These are phyloP conservation scores for Saururus chinensis DNA, from an alignment of 164 flowering plant genomes.

Conservation along the genomic window DNA sequence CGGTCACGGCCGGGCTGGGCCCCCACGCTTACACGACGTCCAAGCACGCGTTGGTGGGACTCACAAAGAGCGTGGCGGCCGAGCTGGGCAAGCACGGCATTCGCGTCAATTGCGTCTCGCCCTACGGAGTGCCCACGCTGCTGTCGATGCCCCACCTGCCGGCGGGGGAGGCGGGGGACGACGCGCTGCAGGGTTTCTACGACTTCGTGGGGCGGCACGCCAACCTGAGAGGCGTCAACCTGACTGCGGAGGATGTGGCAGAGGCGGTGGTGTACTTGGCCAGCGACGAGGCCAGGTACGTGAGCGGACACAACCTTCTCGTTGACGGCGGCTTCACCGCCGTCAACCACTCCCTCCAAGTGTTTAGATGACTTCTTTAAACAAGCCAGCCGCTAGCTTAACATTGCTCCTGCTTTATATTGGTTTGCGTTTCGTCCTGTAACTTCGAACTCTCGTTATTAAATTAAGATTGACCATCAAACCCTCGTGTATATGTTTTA, in stretches of 20 bases:
- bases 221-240: constrained; percentile 51
- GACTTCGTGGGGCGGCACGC: constrained; percentile 31
- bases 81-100: constrained; percentile 77
- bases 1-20: constrained; percentile 51
- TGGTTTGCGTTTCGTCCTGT: no score
- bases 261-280: constrained; percentile 67
- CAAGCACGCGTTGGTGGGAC: constrained; percentile 78
- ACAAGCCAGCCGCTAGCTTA: no score
- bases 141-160: constrained; percentile 67
- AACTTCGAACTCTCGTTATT: no score
- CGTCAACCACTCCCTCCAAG: constrained; percentile 55
- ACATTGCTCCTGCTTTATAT: no score
- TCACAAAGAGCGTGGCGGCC: constrained; percentile 68
- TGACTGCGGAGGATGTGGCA: constrained; percentile 66
- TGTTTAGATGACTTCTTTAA: no score
- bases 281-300: constrained; percentile 68
- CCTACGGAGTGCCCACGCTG: constrained; percentile 46
- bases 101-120: constrained; percentile 86
- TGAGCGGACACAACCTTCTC: constrained; percentile 72
- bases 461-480: no score
- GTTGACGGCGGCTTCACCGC: constrained; percentile 76
- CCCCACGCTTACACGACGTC: constrained; percentile 78
- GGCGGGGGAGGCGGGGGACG: constrained; percentile 58
- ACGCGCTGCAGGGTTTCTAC: constrained; percentile 36
- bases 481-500: no score